Percentiles rank a stretch among this genome's conserved stretches.
Evolutionary conservation across 257 asterid species (phyloP).

Genomic region (Fraxinus cuspidata): DNA sequence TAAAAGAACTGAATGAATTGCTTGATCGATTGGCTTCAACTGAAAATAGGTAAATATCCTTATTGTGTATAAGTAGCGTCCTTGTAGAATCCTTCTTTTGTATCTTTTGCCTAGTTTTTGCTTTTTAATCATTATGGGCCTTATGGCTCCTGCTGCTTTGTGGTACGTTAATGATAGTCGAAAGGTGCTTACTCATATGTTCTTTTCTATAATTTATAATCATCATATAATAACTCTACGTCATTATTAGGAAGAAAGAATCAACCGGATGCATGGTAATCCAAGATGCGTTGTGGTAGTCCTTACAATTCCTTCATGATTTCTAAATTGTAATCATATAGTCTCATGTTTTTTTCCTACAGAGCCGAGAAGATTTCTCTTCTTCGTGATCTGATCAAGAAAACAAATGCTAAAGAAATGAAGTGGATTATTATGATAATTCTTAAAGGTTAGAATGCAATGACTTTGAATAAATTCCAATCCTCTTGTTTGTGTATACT

Average conservation of each 20-base stretch:
- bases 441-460: slow-evolving; percentile 66
- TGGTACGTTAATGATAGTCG: not conserved
- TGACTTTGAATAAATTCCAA: slow-evolving; percentile 12
- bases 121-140: slow-evolving; percentile 2
- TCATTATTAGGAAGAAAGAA: slow-evolving; percentile 12
- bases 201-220: not conserved
- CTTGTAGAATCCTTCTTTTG: not conserved
- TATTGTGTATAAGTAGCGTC: slow-evolving; percentile 18
- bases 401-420: slow-evolving; percentile 95
- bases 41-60: slow-evolving; percentile 61
- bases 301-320: not conserved
- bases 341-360: slow-evolving; percentile 32
- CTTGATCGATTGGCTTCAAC: slow-evolving; percentile 83
- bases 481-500: slow-evolving; percentile 13
- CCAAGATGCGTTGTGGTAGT: slow-evolving; percentile 12
- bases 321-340: slow-evolving; percentile 21
- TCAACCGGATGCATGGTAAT: slow-evolving; percentile 14
- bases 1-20: slow-evolving; percentile 70
- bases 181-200: not conserved
- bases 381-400: slow-evolving; percentile 78
- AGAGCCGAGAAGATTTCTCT: slow-evolving; percentile 71
- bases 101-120: slow-evolving; percentile 14
- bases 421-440: slow-evolving; percentile 98
- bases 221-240: not conserved
- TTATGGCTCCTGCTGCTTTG: slow-evolving; percentile 12